Evolutionary conservation across 768 basidiomycete species (phyloP).

Genomic region (Suillus luteus): DNA sequence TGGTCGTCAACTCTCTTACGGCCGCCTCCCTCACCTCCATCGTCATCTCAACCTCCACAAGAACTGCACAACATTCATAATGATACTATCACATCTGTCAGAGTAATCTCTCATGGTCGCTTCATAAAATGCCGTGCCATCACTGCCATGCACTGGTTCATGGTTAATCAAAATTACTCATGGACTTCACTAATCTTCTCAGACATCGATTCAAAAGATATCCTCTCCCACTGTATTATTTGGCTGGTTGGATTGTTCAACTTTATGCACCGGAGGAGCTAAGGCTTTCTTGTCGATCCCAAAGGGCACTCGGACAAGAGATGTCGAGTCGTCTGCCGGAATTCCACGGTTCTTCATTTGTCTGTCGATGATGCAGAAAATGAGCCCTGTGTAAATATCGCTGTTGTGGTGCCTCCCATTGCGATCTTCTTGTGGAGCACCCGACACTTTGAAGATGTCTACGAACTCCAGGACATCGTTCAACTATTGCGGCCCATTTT

Average conservation of each 20-base stretch:
- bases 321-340: conserved; percentile 89
- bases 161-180: conserved; percentile 80
- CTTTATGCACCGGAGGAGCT: conserved; percentile 83
- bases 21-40: neutral
- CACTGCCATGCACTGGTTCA: conserved; percentile 13
- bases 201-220: conserved; percentile 81
- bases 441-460: conserved; percentile 95
- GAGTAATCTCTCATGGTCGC: conserved; percentile 26
- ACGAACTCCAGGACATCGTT: conserved; percentile 78
- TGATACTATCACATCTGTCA: conserved; percentile 87
- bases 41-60: neutral
- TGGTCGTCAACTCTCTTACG: neutral
- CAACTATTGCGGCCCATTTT: conserved; percentile 91
- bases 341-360: conserved; percentile 78
- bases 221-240: conserved; percentile 74
- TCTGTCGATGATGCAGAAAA: conserved; percentile 88
- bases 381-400: conserved; percentile 59
- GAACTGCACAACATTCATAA: conserved; percentile 27
- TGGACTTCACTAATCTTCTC: conserved; percentile 57
- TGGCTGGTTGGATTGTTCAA: conserved; percentile 82
- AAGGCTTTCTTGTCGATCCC: conserved; percentile 62
- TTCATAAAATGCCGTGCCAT: conserved; percentile 18
- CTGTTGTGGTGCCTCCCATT: neutral
- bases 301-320: conserved; percentile 54
- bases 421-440: conserved; percentile 86